Base-by-base conservation (phyloP, 2,329 filamentous ascomycete genomes). In the Alternaria angustiovoidea region DNA sequence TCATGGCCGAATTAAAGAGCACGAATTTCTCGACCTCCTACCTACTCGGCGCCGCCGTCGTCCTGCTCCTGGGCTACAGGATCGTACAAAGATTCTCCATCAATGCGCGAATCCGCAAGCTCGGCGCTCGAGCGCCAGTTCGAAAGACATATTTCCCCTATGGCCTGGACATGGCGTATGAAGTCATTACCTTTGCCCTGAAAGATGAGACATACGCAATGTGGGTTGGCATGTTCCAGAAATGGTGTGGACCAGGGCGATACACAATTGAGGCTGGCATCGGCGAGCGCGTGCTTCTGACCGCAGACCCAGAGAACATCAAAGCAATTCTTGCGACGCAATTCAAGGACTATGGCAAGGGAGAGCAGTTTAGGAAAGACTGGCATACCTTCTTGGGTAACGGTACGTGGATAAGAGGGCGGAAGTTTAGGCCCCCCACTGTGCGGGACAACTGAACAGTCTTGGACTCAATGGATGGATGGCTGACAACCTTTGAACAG, bases 321-420 rank as follows among this genome's bases (percentile, higher is more conserved):
- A 96, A 97, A 78, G 92, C 94, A 6, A 85, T 97, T 22, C 83
- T 97, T n/a, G 91, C 93, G 0, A 91, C 90, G 1, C 92, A 97
- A 73, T 97, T 97, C 73, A 80, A 81, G 41, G 91, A 96, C 73
- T 97, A 89, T 74, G 94, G 93, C 69, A 93, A 97, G 75, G 93
- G 93, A 7, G 80, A 88, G 63, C 79, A 83, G 22, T 96, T 96
- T 80, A 89, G 94, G 69, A 68, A 78, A 8, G 89, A 93, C 52
- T 96, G 91, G 90, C 84, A 87, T 58, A 86, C 88, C 14, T 96
- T 92, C 64, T 81, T 96, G 20, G 91, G 91, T 24, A 86, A 92
- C 69, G 87, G 87, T 79, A 92, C 92, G 81, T 61, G 6, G 20
- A n/a, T 7, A 6, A 39, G n/a, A 34, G 30, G 16, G n/a, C n/a